Conservation (phyloP, 163 green algal species). For the Scenedesmus sp. region DNA sequence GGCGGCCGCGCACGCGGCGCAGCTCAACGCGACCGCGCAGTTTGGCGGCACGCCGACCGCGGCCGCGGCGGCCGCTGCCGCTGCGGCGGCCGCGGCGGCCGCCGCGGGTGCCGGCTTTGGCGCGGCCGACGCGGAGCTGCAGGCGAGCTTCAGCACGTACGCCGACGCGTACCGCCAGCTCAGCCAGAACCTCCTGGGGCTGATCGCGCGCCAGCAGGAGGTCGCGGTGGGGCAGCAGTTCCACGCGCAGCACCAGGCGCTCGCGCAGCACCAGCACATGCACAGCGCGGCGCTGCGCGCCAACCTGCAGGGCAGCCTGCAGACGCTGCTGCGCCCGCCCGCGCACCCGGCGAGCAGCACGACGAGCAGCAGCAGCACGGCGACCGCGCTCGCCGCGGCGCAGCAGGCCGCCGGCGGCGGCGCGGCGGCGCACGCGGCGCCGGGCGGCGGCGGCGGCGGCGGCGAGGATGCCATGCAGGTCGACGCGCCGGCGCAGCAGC, state of each 20-base stretch:
- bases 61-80: not conserved
- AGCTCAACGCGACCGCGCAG: not conserved
- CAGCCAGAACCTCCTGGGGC: slow-evolving; percentile 24
- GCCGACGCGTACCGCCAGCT: slow-evolving; percentile 37
- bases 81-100: not conserved
- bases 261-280: slow-evolving; percentile 11
- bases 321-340: slow-evolving; percentile 20
- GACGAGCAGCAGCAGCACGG: slow-evolving; percentile 32
- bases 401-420: not conserved
- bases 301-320: slow-evolving; percentile 27
- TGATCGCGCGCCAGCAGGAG: slow-evolving; percentile 12
- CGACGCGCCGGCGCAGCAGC: not conserved
- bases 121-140: slow-evolving; percentile 3
- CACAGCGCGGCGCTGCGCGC: slow-evolving; percentile 19
- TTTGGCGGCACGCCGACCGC: not conserved
- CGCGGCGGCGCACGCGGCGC: no score
- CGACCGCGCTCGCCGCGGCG: not conserved
- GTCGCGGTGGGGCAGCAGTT: not conserved
- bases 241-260: slow-evolving; percentile 2
- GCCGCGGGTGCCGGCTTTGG: not conserved
- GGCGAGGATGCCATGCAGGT: slow-evolving; percentile 13
- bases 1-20: slow-evolving; percentile 14
- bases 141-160: slow-evolving; percentile 13
- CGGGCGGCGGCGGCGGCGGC: no score
- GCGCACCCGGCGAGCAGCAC: slow-evolving; percentile 30